Conservation (phyloP, 2,329 filamentous ascomycete genomes). For the Venturia oleaginea region DNA sequence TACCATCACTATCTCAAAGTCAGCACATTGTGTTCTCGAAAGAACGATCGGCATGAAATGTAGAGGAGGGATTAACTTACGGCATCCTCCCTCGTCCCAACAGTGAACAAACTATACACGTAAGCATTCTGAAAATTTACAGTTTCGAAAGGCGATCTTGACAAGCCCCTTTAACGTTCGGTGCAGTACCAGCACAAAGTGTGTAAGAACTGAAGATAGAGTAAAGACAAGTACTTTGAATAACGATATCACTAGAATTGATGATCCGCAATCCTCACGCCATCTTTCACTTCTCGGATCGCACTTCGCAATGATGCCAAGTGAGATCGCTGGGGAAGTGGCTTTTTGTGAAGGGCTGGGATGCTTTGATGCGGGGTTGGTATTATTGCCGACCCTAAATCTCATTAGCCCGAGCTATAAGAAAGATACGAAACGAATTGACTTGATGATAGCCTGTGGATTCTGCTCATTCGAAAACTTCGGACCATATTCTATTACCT, state of each 20-base stretch:
- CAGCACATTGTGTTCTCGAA: neutral
- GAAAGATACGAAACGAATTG: too few relatives aligned
- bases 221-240: conserved; percentile 43
- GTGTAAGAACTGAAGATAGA: conserved; percentile 51
- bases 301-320: neutral
- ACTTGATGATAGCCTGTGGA: too few relatives aligned
- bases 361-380: neutral
- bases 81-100: neutral
- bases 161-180: conserved; percentile 21
- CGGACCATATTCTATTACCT: too few relatives aligned
- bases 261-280: conserved; percentile 38
- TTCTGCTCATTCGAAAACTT: too few relatives aligned
- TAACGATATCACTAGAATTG: conserved; percentile 32
- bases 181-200: conserved; percentile 36
- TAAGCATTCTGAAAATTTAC: neutral
- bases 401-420: too few relatives aligned
- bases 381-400: too few relatives aligned
- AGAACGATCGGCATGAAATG: neutral
- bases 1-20: neutral
- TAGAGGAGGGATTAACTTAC: neutral
- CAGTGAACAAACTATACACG: neutral
- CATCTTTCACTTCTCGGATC: conserved; percentile 23
- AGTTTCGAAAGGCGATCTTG: neutral
- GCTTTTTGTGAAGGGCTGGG: neutral
- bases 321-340: neutral